Conservation (phyloP, 202 grass and related monocot species). For the Sporobolus alterniflorus region DNA sequence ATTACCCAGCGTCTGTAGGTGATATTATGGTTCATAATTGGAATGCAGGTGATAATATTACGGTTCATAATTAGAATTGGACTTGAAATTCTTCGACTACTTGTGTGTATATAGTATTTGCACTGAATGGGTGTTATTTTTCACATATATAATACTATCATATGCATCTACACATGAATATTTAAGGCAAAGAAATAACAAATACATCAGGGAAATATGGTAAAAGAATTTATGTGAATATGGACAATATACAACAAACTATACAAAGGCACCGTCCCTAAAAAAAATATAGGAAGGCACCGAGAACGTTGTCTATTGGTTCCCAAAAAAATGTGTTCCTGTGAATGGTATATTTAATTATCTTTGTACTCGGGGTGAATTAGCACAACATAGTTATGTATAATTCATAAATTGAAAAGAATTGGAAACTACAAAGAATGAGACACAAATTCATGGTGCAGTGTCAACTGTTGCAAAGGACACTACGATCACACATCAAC, state of each 20-base stretch:
- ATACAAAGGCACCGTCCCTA: too few species aligned
- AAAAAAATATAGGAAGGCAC: background rate
- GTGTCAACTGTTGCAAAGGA: background rate
- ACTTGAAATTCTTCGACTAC: background rate
- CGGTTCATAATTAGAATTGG: background rate
- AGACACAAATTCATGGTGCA: background rate
- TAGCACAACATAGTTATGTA: background rate
- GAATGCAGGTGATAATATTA: background rate
- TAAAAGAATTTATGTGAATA: background rate
- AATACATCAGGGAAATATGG: background rate
- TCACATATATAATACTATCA: conserved; percentile 26
- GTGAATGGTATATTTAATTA: background rate
- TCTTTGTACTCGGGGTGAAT: background rate
- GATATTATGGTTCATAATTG: background rate
- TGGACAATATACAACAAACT: background rate
- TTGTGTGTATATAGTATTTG: background rate
- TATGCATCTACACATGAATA: background rate
- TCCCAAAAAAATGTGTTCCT: background rate
- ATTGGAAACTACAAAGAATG: background rate
- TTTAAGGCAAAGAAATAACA: background rate
- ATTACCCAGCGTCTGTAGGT: background rate
- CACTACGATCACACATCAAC: background rate
- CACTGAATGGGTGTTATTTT: background rate
- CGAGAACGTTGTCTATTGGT: too few species aligned
- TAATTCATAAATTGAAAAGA: background rate